phyloP scores from a whole-genome alignment of 345 rosid genomes.

The Brassica carinata region DNA sequence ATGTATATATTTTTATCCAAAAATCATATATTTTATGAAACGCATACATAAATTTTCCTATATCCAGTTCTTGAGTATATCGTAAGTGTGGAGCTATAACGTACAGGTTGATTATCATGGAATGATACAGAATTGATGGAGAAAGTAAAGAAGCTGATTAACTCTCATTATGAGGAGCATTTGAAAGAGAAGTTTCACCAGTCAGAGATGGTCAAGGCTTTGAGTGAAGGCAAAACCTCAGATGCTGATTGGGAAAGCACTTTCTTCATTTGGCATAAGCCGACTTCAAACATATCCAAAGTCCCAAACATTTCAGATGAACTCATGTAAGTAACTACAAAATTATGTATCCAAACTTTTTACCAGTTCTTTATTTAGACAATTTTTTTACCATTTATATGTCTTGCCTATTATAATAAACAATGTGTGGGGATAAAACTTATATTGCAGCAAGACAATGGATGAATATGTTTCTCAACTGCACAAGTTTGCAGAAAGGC shows the following conservation, averaged over 20 bases:
- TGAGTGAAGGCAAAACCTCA: constrained; percentile 46
- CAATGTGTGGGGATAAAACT: background rate
- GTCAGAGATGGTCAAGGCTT: constrained; percentile 62
- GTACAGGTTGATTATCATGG: constrained; percentile 76
- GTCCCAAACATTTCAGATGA: constrained; percentile 62
- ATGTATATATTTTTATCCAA: constrained; percentile 17
- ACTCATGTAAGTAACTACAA: constrained; percentile 49
- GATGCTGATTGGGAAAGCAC: constrained; percentile 89
- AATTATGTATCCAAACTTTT: too few relatives aligned
- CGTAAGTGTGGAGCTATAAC: too few relatives aligned
- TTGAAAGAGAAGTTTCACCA: constrained; percentile 64
- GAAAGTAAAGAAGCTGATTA: constrained; percentile 70
- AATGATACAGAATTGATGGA: constrained; percentile 64
- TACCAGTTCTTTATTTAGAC: too few relatives aligned
- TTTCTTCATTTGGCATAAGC: constrained; percentile 76
- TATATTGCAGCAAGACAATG: constrained; percentile 63
- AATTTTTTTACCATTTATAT: background rate
- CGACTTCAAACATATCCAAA: constrained; percentile 59
- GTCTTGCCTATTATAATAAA: background rate
- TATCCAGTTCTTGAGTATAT: background rate
- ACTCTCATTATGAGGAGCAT: constrained; percentile 65
- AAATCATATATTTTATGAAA: background rate
- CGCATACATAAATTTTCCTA: background rate
- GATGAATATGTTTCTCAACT: constrained; percentile 70
- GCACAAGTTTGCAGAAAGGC: constrained; percentile 63